Conservation (phyloP, 176 grass and related monocot genomes). For the Phoenix roebelenii region DNA sequence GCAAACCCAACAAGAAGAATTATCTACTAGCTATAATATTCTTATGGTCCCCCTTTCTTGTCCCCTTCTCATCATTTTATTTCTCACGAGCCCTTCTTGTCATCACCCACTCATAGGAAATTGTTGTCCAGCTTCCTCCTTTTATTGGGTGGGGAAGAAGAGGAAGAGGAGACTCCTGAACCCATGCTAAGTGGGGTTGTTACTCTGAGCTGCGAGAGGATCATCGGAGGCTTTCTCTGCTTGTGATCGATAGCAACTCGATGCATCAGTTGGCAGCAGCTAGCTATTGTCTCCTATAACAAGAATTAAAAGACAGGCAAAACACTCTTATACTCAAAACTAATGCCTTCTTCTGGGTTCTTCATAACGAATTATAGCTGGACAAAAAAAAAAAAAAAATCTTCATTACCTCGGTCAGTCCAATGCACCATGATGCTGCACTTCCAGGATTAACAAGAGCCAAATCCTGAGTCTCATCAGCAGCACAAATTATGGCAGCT, state of each 20-base stretch:
- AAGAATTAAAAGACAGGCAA: constrained; percentile 6
- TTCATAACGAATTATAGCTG: too few species aligned
- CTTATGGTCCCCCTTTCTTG: constrained; percentile 22
- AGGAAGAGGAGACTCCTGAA: constrained; percentile 28
- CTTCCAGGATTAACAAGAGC: constrained; percentile 30
- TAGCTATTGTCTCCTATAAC: constrained; percentile 60
- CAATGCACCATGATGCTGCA: constrained; percentile 69
- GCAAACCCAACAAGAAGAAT: constrained; percentile 25
- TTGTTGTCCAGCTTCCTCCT: constrained; percentile 45
- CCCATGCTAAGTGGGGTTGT: constrained; percentile 22
- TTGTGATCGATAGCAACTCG: constrained; percentile 32
- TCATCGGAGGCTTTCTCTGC: constrained; percentile 22
- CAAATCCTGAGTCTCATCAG: constrained; percentile 37
- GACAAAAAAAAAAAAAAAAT: too few species aligned
- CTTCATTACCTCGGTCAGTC: constrained; percentile 59
- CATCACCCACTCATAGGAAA: constrained; percentile 6
- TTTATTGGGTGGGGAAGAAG: constrained; percentile 32
- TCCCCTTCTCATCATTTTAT: not conserved
- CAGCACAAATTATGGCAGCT: constrained; percentile 70
- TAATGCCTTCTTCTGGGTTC: not conserved
- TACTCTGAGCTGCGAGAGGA: constrained; percentile 31
- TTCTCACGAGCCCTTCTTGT: not conserved
- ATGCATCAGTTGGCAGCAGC: constrained; percentile 64
- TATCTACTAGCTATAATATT: constrained; percentile 31
- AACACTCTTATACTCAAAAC: not conserved